phyloP scores from a whole-genome alignment of 2,329 filamentous ascomycete species.

The Hypoxylon sp. region DNA sequence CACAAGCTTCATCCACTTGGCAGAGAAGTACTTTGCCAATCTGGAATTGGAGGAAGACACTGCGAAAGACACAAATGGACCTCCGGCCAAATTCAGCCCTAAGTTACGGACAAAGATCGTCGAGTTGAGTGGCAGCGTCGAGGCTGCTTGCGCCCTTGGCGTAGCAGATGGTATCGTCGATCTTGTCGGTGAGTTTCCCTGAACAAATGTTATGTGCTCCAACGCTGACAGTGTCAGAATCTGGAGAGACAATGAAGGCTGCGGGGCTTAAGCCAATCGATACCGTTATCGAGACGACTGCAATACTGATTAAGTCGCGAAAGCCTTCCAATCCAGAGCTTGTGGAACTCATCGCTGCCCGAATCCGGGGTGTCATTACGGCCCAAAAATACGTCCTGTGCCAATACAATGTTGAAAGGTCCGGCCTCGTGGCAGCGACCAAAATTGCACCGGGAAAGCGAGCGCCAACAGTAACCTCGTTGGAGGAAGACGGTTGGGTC shows the following conservation, averaged over 20 bases:
- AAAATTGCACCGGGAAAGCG: constrained; percentile 93
- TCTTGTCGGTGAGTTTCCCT: constrained; percentile 81
- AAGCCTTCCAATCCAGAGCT: constrained; percentile 83
- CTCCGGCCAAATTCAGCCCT: constrained; percentile 53
- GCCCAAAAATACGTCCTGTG: constrained; percentile 95
- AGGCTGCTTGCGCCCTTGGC: constrained; percentile 94
- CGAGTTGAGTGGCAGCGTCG: constrained; percentile 95
- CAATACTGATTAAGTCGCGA: constrained; percentile 92
- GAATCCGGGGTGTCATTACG: constrained; percentile 94
- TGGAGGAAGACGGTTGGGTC: constrained; percentile 93
- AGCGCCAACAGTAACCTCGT: constrained; percentile 88
- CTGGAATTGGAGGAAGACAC: constrained; percentile 74
- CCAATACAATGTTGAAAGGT: constrained; percentile 92
- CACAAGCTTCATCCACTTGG: constrained; percentile 92
- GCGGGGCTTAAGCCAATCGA: constrained; percentile 94
- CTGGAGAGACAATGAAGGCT: constrained; percentile 97
- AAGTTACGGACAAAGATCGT: constrained; percentile 89
- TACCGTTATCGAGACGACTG: constrained; percentile 89
- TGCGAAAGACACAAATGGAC: constrained; percentile 55
- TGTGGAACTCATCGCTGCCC: constrained; percentile 85
- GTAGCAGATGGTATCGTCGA: constrained; percentile 98
- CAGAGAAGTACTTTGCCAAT: constrained; percentile 85
- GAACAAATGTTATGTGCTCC: background rate
- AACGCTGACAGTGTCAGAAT: constrained; percentile 71
- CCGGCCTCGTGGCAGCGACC: constrained; percentile 75